Base-by-base conservation (phyloP, 202 grass and related monocot species). In the Digitaria exilis region DNA sequence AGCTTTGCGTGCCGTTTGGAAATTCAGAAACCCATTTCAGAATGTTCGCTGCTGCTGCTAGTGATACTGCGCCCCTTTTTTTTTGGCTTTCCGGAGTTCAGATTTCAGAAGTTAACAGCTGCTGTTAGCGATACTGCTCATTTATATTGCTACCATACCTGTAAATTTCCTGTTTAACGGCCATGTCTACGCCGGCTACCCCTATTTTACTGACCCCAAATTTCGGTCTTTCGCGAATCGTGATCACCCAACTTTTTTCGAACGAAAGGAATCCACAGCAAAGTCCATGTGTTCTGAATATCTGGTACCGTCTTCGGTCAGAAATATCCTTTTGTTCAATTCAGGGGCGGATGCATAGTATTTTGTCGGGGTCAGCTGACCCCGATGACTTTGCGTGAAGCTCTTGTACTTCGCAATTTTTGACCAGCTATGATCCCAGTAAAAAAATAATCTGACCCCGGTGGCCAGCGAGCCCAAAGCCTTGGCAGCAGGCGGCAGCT, bases 11-110 rank as follows among this genome's bases (percentile, higher is more conserved):
- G 73, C 49, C 25, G 13, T 78, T 67, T 35, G 31, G 50, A 71
- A n/a, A 80, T 9, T 73, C 55, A 48, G 49, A 46, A 71, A 67
- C n/a, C 18, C 63, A 41, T 71, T 89, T 85, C 77, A 50, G 77
- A 77, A 58, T 60, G 48, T 64, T 86, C 22, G 8, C 57, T 51
- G 7, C 15, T 59, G 8, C 10, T 69, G 18, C 21, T 21, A 65
- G 87, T 46, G 55, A 39, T 69, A 57, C 65, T 83, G 46, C 80
- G 5, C 28, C 37, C 5, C 12, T 42, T 49, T 24, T 45, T 21
- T 7, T 29, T 13, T 4, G 2, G 1, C 2, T 34, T 60, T 26
- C 1, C 15, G 1, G 57, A 24, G 32, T 62, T 19, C 29, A 42
- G 35, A 41, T 83, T 88, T 73, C 86, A 51, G 59, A 67, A 68